phyloP scores from a whole-genome alignment of 352 stramenopile genomes.

The Phytophthora sojae region DNA sequence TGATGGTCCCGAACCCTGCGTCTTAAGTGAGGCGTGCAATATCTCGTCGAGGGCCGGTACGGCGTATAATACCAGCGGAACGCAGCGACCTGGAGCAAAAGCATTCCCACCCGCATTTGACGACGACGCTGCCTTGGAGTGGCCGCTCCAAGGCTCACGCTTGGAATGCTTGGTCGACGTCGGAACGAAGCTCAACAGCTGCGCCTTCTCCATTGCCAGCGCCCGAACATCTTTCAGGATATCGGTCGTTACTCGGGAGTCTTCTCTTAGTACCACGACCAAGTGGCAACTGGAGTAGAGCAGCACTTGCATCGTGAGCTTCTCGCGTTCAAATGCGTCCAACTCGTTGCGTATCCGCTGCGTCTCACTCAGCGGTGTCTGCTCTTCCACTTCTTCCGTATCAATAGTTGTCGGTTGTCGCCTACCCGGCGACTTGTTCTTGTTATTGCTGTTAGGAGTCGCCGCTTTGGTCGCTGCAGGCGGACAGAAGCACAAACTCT shows the following conservation, averaged over 20 bases:
- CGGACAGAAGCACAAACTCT: constrained; percentile 45
- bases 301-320: constrained; percentile 73
- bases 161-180: constrained; percentile 52
- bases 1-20: constrained; percentile 32
- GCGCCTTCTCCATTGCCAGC: constrained; percentile 65
- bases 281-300: constrained; percentile 68
- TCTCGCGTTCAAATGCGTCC: constrained; percentile 50
- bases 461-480: constrained; percentile 9
- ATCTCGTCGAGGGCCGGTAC: constrained; percentile 65
- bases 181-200: constrained; percentile 46
- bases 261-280: constrained; percentile 60
- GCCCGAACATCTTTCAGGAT: constrained; percentile 58
- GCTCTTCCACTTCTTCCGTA: constrained; percentile 16
- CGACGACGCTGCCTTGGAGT: constrained; percentile 30
- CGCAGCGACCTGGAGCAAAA: constrained; percentile 67
- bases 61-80: constrained; percentile 71
- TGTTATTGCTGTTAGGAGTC: constrained; percentile 17
- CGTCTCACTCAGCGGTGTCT: constrained; percentile 16
- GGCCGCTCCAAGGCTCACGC: constrained; percentile 25
- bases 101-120: constrained; percentile 35
- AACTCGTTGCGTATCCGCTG: constrained; percentile 28
- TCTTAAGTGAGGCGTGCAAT: constrained; percentile 39
- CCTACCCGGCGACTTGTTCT: constrained; percentile 9
- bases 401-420: constrained; percentile 8
- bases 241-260: constrained; percentile 45